Conservation (phyloP, 495 filamentous ascomycete genomes). For the Penicillium tannophilum region DNA sequence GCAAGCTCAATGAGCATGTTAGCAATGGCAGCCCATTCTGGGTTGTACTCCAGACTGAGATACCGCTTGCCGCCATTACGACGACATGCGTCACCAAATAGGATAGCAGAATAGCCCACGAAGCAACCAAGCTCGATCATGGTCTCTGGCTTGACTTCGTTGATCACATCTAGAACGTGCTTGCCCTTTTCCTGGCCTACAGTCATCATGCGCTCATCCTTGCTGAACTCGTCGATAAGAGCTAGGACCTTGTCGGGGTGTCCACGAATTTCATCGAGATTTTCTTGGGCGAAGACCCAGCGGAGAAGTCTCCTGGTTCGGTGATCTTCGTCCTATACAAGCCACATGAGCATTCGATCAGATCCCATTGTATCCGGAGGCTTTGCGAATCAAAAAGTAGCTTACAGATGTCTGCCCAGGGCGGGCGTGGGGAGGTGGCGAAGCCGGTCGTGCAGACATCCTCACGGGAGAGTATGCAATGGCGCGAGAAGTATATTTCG, state of each 20-base stretch:
- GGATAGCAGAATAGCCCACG: constrained; percentile 75
- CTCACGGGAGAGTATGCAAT: background rate
- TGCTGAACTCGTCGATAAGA: constrained; percentile 72
- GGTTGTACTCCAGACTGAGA: constrained; percentile 67
- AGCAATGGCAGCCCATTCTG: constrained; percentile 66
- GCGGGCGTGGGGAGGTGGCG: constrained; percentile 15
- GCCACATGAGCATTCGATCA: background rate
- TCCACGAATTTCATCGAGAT: constrained; percentile 60
- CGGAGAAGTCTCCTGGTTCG: constrained; percentile 74
- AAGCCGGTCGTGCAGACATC: constrained; percentile 7
- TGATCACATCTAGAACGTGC: constrained; percentile 66
- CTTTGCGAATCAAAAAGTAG: background rate
- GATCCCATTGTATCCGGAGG: background rate
- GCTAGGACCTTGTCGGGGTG: constrained; percentile 64
- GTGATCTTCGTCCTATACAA: constrained; percentile 56
- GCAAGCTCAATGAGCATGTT: constrained; percentile 65
- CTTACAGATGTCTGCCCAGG: constrained; percentile 17
- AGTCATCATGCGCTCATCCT: constrained; percentile 73
- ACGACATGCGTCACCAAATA: constrained; percentile 65
- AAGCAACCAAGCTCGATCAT: constrained; percentile 85
- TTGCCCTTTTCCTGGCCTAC: constrained; percentile 72
- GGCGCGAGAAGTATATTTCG: background rate
- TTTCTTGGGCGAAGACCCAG: constrained; percentile 62
- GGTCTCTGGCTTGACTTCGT: constrained; percentile 60
- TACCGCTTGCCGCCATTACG: constrained; percentile 61